Evolutionary conservation across 441 rosid species (phyloP).

Genomic region (Isatis lusitanica): DNA sequence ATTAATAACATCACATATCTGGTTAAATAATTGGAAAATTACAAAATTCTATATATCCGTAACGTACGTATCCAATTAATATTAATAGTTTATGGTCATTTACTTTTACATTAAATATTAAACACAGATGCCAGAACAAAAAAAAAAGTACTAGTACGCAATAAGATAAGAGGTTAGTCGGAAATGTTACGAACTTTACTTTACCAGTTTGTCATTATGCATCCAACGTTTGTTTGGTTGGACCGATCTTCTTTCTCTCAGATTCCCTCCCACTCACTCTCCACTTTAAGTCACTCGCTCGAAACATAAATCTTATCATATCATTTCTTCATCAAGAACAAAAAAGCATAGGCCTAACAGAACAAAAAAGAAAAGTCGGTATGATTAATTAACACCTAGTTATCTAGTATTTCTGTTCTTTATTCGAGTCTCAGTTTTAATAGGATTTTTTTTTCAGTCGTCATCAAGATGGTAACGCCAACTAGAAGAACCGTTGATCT

Average conservation of each 20-base stretch:
- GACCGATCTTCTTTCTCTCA: slow-evolving; percentile 15
- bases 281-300: neutral
- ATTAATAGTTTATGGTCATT: neutral
- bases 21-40: neutral
- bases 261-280: slow-evolving; percentile 27
- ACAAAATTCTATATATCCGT: neutral
- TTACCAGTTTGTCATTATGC: slow-evolving; percentile 33
- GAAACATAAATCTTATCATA: slow-evolving; percentile 8
- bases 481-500: slow-evolving; percentile 82
- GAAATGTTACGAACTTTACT: slow-evolving; percentile 8
- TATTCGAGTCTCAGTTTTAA: neutral
- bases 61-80: neutral
- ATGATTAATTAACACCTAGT: neutral
- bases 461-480: slow-evolving; percentile 24
- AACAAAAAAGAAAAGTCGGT: slow-evolving; percentile 1
- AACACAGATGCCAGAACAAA: neutral
- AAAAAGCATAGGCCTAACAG: no score
- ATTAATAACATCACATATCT: neutral
- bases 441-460: neutral
- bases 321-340: slow-evolving; percentile 9
- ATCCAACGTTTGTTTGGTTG: slow-evolving; percentile 19
- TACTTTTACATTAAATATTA: neutral
- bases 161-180: slow-evolving; percentile 5
- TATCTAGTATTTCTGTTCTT: neutral
- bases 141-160: neutral